Evolutionary conservation across 306 rosid genomes (phyloP).

Genomic region (Albizia julibrissin): DNA sequence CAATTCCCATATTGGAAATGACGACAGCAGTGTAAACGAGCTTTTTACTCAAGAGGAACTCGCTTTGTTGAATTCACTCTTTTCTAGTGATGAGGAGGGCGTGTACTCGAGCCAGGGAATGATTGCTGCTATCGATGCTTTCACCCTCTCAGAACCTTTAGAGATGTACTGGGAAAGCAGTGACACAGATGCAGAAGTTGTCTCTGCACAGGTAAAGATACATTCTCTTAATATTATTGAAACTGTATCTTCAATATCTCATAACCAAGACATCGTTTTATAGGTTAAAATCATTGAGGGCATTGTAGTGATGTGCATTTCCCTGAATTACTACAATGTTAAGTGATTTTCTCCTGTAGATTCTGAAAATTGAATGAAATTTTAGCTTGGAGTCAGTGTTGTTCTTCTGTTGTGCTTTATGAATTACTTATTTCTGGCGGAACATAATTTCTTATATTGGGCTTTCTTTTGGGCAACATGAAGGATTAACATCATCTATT

Average conservation of each 20-base stretch:
- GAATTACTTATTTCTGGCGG: background rate
- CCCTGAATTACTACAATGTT: conserved; percentile 9
- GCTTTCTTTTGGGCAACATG: background rate
- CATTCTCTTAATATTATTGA: conserved; percentile 25
- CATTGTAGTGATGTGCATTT: conserved; percentile 24
- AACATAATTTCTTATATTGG: background rate
- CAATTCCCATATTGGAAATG: conserved; percentile 7
- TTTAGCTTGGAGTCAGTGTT: conserved; percentile 13
- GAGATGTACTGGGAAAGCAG: conserved; percentile 36
- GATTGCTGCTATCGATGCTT: conserved; percentile 7
- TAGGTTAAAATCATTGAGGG: conserved; percentile 8
- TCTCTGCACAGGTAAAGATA: conserved; percentile 43
- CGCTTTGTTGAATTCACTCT: conserved; percentile 15
- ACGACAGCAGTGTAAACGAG: background rate
- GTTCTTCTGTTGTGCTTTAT: conserved; percentile 10
- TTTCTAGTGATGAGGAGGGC: background rate
- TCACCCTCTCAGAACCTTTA: conserved; percentile 8
- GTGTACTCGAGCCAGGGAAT: background rate
- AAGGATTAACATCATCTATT: conserved; percentile 16
- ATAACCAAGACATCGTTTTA: conserved; percentile 5
- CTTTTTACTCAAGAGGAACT: conserved; percentile 21
- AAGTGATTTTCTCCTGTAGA: conserved; percentile 31
- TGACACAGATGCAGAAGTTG: conserved; percentile 44
- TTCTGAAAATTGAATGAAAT: conserved; percentile 2
- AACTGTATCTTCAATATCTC: conserved; percentile 20